Conservation (phyloP, 768 basidiomycete genomes). For the Russula ochroleuca region DNA sequence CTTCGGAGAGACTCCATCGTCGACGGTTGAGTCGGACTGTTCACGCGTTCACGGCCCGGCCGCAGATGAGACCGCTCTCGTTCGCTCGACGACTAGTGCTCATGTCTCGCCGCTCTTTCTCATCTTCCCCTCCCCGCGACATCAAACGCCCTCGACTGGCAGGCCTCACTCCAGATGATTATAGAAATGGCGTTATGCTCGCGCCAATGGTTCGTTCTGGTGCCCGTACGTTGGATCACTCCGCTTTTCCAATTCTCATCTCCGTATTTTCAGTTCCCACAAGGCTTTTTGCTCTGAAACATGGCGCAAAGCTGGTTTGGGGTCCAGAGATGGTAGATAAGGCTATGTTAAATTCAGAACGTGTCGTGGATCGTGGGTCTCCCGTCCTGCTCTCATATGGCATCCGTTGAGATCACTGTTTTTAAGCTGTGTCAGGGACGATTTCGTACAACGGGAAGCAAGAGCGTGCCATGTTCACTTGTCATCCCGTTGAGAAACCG, state of each 20-base stretch:
- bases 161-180: constrained; percentile 63
- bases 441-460: constrained; percentile 81
- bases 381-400: neutral
- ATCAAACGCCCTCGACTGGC: constrained; percentile 21
- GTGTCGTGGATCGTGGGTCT: constrained; percentile 79
- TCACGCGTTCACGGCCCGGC: neutral
- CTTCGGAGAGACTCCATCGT: constrained; percentile 37
- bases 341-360: constrained; percentile 81
- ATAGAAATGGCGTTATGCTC: constrained; percentile 86
- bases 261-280: constrained; percentile 61
- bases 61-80: neutral
- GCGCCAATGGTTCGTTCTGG: constrained; percentile 99
- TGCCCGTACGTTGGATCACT: constrained; percentile 53
- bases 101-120: constrained; percentile 27
- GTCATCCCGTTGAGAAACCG: constrained; percentile 91
- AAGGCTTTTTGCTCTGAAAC: constrained; percentile 79
- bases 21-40: neutral
- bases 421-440: constrained; percentile 76
- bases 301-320: constrained; percentile 94
- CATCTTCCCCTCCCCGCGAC: constrained; percentile 19
- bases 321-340: constrained; percentile 95
- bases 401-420: constrained; percentile 19
- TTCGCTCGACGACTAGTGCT: neutral
- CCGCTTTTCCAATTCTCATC: neutral
- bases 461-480: constrained; percentile 76